These are phyloP conservation scores for Hirsutella minnesotensis DNA, from an alignment of 2,329 filamentous ascomycete genomes.

Conservation along the genomic window DNA sequence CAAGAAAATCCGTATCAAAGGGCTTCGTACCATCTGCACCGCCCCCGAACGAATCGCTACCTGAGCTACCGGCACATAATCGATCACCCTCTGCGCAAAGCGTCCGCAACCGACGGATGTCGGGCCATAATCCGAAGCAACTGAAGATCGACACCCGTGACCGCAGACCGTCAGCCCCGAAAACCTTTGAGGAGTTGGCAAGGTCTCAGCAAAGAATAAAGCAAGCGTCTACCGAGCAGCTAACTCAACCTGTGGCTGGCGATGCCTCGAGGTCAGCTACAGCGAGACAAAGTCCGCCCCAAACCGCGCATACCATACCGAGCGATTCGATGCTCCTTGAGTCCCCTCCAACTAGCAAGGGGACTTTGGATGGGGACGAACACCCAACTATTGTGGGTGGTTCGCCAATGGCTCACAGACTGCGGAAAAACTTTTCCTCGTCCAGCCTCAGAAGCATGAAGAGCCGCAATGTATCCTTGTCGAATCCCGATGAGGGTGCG, in stretches of 20 bases:
- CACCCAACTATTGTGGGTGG: constrained; percentile 29
- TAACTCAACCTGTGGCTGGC: constrained; percentile 3
- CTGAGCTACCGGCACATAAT: constrained; percentile 28
- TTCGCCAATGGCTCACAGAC: constrained; percentile 39
- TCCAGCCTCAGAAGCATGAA: constrained; percentile 61
- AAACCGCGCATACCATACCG: constrained; percentile 15
- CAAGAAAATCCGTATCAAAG: constrained; percentile 9
- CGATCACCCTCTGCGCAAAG: constrained; percentile 27
- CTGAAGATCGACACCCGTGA: constrained; percentile 73
- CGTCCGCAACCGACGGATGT: constrained; percentile 67
- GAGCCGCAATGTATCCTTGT: constrained; percentile 60
- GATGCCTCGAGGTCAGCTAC: neutral
- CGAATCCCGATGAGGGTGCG: constrained; percentile 46
- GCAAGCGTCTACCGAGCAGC: constrained; percentile 1
- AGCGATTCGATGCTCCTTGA: constrained; percentile 13
- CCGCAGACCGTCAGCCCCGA: constrained; percentile 12
- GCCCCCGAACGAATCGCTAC: constrained; percentile 36
- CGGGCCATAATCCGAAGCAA: constrained; percentile 68
- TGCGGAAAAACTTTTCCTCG: constrained; percentile 58
- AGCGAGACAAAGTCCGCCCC: constrained; percentile 9
- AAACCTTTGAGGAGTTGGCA: constrained; percentile 3
- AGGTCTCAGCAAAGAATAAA: neutral
- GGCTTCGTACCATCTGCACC: constrained; percentile 23
- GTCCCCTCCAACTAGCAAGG: constrained; percentile 21
- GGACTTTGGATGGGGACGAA: constrained; percentile 22